Conservation (phyloP, 192 early-diverging fungal species). For the Coemansia sp. region DNA sequence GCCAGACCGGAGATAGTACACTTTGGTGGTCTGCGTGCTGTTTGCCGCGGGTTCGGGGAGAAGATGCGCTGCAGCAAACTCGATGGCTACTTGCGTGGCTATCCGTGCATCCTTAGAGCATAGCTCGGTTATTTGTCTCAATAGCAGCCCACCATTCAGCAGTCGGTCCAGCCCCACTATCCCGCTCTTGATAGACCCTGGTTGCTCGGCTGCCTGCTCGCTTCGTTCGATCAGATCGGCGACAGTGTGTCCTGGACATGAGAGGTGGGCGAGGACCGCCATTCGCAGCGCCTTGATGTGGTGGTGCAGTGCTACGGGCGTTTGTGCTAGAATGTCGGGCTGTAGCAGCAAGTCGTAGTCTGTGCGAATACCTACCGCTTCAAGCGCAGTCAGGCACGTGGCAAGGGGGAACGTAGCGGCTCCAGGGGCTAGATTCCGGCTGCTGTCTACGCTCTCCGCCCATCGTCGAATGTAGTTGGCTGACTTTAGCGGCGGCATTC, state of each 20-base stretch:
- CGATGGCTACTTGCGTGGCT: constrained; percentile 26
- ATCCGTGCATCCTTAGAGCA: constrained; percentile 16
- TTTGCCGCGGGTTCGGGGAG: constrained; percentile 5
- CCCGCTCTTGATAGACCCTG: constrained; percentile 15
- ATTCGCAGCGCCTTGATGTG: constrained; percentile 33
- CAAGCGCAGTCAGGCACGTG: constrained; percentile 28
- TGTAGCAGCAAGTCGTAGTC: constrained; percentile 45
- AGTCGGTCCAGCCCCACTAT: constrained; percentile 27
- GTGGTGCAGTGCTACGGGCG: constrained; percentile 23
- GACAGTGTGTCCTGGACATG: constrained; percentile 26
- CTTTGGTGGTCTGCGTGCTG: constrained; percentile 1
- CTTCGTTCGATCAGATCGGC: constrained; percentile 6
- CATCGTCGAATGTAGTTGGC: constrained; percentile 32
- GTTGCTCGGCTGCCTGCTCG: not conserved
- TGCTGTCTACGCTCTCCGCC: not conserved
- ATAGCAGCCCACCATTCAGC: constrained; percentile 22
- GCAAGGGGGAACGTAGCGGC: constrained; percentile 6
- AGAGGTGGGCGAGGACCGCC: constrained; percentile 36
- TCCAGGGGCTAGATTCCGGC: not conserved
- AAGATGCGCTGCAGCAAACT: constrained; percentile 40
- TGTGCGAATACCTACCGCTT: constrained; percentile 28
- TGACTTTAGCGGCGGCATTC: constrained; percentile 33
- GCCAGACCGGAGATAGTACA: constrained; percentile 31
- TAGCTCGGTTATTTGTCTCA: constrained; percentile 31
- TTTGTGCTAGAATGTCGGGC: constrained; percentile 26